These are phyloP conservation scores for Arthrobotrys entomopaga DNA, from an alignment of 2,329 filamentous ascomycete species.

Conservation along the genomic window DNA sequence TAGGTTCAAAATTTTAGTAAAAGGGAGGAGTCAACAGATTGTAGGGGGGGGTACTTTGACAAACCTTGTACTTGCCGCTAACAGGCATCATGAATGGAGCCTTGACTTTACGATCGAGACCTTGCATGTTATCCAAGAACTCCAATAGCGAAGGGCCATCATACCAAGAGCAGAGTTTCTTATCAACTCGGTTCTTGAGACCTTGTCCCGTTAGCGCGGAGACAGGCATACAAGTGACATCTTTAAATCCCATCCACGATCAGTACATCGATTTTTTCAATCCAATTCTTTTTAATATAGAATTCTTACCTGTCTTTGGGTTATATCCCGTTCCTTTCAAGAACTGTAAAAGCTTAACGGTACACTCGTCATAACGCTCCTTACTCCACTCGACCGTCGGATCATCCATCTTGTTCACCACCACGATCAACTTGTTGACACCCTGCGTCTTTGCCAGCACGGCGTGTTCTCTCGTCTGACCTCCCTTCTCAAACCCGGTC, in stretches of 20 bases:
- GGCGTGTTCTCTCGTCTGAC: slow-evolving; percentile 96
- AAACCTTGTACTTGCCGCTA: slow-evolving; percentile 83
- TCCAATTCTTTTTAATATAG: not conserved
- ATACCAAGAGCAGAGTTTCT: slow-evolving; percentile 82
- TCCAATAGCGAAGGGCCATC: slow-evolving; percentile 90
- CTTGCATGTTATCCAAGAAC: slow-evolving; percentile 92
- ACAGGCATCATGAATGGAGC: slow-evolving; percentile 99
- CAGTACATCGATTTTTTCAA: slow-evolving; percentile 8
- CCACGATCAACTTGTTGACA: slow-evolving; percentile 94
- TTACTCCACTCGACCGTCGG: slow-evolving; percentile 95
- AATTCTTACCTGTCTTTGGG: slow-evolving; percentile 73
- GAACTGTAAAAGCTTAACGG: slow-evolving; percentile 84
- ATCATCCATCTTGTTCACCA: slow-evolving; percentile 99
- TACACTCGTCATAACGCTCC: slow-evolving; percentile 91
- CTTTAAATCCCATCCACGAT: slow-evolving; percentile 61
- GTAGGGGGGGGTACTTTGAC: not conserved
- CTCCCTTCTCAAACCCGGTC: slow-evolving; percentile 95
- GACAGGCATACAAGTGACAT: slow-evolving; percentile 95
- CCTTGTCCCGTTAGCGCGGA: slow-evolving; percentile 86
- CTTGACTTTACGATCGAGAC: slow-evolving; percentile 93
- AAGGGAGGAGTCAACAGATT: not conserved
- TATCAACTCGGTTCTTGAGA: slow-evolving; percentile 87
- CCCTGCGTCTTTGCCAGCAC: slow-evolving; percentile 98
- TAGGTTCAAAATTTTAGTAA: slow-evolving; percentile 11
- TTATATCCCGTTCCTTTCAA: slow-evolving; percentile 94